These are phyloP conservation scores for Gossypium trilobum DNA, from an alignment of 441 rosid genomes.

Conservation along the genomic window DNA sequence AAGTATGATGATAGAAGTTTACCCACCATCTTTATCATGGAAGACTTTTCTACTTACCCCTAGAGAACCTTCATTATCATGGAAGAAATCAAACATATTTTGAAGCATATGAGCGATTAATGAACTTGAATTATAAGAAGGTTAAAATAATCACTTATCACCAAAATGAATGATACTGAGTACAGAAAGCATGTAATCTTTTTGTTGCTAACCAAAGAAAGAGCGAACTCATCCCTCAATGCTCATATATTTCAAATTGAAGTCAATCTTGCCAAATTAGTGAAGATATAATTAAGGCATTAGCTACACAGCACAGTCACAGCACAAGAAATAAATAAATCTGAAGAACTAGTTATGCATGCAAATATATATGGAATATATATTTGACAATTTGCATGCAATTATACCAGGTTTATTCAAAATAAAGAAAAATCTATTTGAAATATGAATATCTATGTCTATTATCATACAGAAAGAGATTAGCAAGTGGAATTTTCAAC, in stretches of 20 bases:
- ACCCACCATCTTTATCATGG: neutral
- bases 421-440: neutral
- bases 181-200: neutral
- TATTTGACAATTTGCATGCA: neutral
- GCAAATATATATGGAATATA: neutral
- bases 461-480: conserved; percentile 11
- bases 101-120: neutral
- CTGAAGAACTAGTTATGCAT: neutral
- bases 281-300: neutral
- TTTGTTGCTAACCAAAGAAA: neutral
- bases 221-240: neutral
- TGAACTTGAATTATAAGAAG: neutral
- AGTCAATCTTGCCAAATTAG: neutral
- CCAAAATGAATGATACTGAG: neutral
- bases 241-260: conserved; percentile 8
- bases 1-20: neutral
- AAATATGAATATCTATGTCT: neutral
- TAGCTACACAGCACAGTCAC: neutral
- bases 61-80: neutral
- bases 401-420: neutral
- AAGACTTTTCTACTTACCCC: conserved; percentile 6
- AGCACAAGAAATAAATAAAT: neutral
- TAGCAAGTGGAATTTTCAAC: conserved; percentile 1
- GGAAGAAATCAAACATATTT: neutral
- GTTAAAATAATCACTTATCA: neutral